Percentiles rank a stretch among this genome's conserved stretches.
Evolutionary conservation across 2,329 filamentous ascomycete genomes (phyloP).

Genomic region (Niveomyces coronatus): DNA sequence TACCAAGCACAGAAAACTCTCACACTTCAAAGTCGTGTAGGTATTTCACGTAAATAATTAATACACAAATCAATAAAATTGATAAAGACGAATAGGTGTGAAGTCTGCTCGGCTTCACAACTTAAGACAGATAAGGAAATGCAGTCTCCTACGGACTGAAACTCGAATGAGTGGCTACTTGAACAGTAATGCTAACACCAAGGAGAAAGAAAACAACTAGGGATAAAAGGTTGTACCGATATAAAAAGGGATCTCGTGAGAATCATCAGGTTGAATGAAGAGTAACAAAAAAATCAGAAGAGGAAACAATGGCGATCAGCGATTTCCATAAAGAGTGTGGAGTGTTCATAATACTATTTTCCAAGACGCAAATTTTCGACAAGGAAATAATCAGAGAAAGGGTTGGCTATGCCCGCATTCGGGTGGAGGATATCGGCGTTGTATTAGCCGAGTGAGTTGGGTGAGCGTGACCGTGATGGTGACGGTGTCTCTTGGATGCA

Average conservation of each 20-base stretch:
- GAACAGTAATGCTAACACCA: conserved; percentile 3
- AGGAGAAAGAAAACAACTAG: not conserved
- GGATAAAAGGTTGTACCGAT: conserved; percentile 4
- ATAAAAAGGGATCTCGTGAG: conserved; percentile 5
- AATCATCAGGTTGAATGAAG: conserved; percentile 8
- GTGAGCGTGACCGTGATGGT: conserved; percentile 1
- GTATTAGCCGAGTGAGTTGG: conserved; percentile 6
- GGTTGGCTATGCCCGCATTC: conserved; percentile 2
- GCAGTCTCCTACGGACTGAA: not conserved
- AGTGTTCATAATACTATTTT: not conserved
- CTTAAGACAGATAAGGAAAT: conserved; percentile 5
- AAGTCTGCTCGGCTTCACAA: not conserved
- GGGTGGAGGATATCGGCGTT: conserved; percentile 7
- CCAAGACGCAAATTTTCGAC: conserved; percentile 1
- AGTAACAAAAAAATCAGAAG: not conserved
- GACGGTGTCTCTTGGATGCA: conserved; percentile 10
- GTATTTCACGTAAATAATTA: too few species aligned
- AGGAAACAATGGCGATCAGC: not conserved
- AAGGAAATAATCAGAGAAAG: not conserved
- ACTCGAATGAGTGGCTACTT: conserved; percentile 7
- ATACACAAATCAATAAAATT: not conserved
- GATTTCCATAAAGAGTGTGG: conserved; percentile 9
- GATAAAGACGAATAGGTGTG: not conserved
- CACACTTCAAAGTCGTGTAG: too few species aligned
- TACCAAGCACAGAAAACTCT: not conserved